phyloP scores from a whole-genome alignment of 306 rosid genomes.

The Trifolium dubium region DNA sequence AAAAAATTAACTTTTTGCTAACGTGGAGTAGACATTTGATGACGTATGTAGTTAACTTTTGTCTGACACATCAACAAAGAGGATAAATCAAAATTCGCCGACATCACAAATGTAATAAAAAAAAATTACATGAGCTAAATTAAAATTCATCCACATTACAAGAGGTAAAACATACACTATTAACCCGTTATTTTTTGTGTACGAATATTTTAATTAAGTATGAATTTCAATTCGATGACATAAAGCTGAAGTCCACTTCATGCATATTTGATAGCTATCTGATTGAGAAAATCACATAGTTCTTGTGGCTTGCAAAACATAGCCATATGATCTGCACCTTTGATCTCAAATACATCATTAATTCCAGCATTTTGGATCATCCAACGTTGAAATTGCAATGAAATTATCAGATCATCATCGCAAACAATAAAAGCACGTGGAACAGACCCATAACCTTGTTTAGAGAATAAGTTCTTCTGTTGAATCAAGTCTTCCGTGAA shows the following conservation, averaged over 20 bases:
- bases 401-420: conserved; percentile 40
- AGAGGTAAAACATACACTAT: no score
- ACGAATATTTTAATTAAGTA: no score
- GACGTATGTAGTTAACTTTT: no score
- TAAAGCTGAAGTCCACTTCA: neutral
- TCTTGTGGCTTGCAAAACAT: conserved; percentile 53
- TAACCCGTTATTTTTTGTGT: no score
- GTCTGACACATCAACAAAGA: no score
- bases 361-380: conserved; percentile 55
- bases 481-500: conserved; percentile 53
- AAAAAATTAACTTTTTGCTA: no score
- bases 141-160: no score
- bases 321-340: conserved; percentile 61
- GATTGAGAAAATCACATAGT: conserved; percentile 47
- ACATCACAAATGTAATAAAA: no score
- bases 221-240: no score
- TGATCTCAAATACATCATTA: conserved; percentile 53
- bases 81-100: no score
- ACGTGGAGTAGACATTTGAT: no score
- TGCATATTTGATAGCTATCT: conserved; percentile 48
- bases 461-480: conserved; percentile 39
- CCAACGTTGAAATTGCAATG: conserved; percentile 51
- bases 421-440: conserved; percentile 47
- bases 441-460: conserved; percentile 56
- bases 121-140: no score